Base-by-base conservation (phyloP, 306 rosid species). In the Styphnolobium japonicum region DNA sequence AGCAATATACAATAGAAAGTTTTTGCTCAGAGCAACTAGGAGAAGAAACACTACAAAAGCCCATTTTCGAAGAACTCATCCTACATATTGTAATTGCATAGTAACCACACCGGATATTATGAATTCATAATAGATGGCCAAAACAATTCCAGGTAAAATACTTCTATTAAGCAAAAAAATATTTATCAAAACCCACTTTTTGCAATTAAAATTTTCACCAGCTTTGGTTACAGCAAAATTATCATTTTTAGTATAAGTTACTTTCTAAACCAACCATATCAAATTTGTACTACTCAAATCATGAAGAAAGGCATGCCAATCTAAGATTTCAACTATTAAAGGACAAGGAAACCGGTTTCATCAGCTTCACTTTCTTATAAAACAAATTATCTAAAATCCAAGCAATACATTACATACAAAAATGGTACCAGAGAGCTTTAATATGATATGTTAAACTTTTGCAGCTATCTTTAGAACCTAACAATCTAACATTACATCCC, bases 251-350 rank as follows among this genome's bases (percentile, higher is more conserved):
- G 29, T 16, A 39, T 2, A 52, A 52, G 36, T 33, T 29, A 21
- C 22, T 48, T 34, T 19, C 43, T 33, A 19, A 15, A 7, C 18
- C 27, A 75, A 62, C 3, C 14, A 16, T 51, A 57, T 57, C 67
- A 69, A 58, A 79, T 25, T 58, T 67, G 45, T 57, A 55, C 55
- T 42, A n/a, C 57, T 9, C 69, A 16, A 43, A 40, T 21, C 69
- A 64, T 15, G 65, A 57, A 72, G 33, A 71, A n/a, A 55, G 21
- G 72, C 76, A 72, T 57, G 65, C 6, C 55, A 75, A 66, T 16
- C 36, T 21, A 48, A 2, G 25, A 33, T 62, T 37, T 76, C 57
- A 45, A 29, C 11, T 7, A 52, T 34, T 63, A 40, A 7, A 42
- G 37, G 40, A 46, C 80, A 48, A 46, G 80, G 16, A 33, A 62